Evolutionary conservation across 495 filamentous ascomycete species (phyloP), one percentile per base, ranked within the genome.

Genomic region (Aspergillus indologenus): DNA sequence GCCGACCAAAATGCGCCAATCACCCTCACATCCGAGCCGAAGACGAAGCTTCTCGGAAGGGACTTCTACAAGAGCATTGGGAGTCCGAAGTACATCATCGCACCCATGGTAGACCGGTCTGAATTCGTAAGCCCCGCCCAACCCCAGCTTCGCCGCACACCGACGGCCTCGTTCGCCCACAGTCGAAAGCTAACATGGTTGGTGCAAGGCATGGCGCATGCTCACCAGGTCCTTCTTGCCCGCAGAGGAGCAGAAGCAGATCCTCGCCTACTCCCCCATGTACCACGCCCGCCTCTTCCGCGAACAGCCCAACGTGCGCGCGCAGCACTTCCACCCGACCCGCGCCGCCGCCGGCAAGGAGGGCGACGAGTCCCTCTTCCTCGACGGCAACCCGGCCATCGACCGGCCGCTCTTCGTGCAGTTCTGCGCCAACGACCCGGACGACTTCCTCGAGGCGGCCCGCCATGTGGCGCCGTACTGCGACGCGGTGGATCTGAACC

Each of bases 71-170:
- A 96, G 71, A 94, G 89, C 64, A 84, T 99, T 56, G 94, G 95
- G 14, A 91, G 87, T 56, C 94, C 94, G 0, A 95, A 89, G 67
- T 86, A 89, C 61, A 83, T 98, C 44, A 81, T 99, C 24, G 94
- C 94, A 34, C 94, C 94, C 31, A 99, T 99, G 94, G 94, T 99
- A 20, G 94, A 98, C 63, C 89, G 96, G 68, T 96, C 91, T 4
- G 95, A 98, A 77, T 96, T 96, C 76, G 93, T 96, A 79, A 60
- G 87, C 78, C 40, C 26, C 56, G 56, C 61, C 24, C 46, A 48
- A 20, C 34, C 1, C 3, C 34, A 34, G 45, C n/a, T 14, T 12
- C 15, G 15, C 9, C 9, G 26, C 26, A 29, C 19, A 19, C 20
- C 40, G 9, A 24, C 1, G 18, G 20, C 5, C 34, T 40, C 34